A percentile compares a stretch with the other conserved stretches of the same genome.
Evolutionary conservation across 225 moss, liverwort and hornwort genomes (phyloP).

Genomic region (Marchantia paleacea): DNA sequence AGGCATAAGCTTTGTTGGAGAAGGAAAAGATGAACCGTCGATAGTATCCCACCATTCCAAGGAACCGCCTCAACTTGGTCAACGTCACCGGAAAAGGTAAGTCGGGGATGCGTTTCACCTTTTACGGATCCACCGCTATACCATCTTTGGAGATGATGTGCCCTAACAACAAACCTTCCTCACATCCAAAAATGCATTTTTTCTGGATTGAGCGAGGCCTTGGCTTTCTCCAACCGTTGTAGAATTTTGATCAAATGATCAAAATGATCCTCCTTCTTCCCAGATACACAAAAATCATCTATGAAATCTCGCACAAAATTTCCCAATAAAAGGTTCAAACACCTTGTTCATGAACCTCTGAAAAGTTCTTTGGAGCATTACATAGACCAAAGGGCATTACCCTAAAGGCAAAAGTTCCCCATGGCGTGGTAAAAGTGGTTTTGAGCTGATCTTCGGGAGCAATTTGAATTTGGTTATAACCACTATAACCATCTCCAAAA

Average conservation of each 20-base stretch:
- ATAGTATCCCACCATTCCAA: slow-evolving; percentile 17
- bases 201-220: background rate
- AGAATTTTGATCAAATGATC: slow-evolving; percentile 5
- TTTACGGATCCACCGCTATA: slow-evolving; percentile 17
- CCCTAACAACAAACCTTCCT: slow-evolving; percentile 18
- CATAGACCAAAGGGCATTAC: slow-evolving; percentile 19
- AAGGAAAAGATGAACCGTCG: background rate
- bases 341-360: background rate
- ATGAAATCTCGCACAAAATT: slow-evolving; percentile 8
- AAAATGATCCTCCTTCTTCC: background rate
- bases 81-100: background rate
- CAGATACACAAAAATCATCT: slow-evolving; percentile 14
- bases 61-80: background rate
- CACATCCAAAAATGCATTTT: slow-evolving; percentile 11
- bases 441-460: background rate
- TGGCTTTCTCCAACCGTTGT: background rate
- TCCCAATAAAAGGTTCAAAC: background rate
- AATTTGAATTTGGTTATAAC: background rate
- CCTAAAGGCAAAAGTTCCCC: slow-evolving; percentile 2
- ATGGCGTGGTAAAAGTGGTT: slow-evolving; percentile 10
- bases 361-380: background rate
- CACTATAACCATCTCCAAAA: slow-evolving; percentile 8
- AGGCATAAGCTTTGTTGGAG: background rate
- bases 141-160: background rate
- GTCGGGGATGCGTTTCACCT: background rate